Evolutionary conservation across 148 eudicot species (phyloP).

Genomic region (Arctostaphylos glauca): DNA sequence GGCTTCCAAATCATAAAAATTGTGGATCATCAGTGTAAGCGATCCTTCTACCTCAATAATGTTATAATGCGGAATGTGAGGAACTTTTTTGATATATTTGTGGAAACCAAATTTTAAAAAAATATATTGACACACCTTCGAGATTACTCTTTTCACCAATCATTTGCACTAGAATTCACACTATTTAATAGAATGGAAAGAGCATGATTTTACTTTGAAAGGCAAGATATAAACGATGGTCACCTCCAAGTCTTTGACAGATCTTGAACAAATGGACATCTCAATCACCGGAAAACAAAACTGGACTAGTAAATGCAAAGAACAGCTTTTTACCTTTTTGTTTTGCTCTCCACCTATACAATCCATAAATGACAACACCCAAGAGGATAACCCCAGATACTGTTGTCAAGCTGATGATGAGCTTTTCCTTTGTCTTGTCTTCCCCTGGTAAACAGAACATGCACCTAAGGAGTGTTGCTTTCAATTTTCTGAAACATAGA

Average conservation of each 20-base stretch:
- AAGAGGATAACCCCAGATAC: slow-evolving; percentile 8
- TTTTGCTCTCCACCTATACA: slow-evolving; percentile 1
- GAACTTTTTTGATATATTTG: not conserved
- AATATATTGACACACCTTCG: not conserved
- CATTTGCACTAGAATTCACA: not conserved
- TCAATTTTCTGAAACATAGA: not conserved
- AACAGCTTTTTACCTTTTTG: slow-evolving; percentile 7
- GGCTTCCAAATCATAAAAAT: too few species aligned
- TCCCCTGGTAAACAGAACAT: slow-evolving; percentile 6
- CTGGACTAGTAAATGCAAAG: not conserved
- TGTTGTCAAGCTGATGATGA: slow-evolving; percentile 11
- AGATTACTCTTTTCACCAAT: not conserved
- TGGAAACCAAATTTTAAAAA: not conserved
- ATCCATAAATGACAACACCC: not conserved
- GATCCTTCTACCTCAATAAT: too few species aligned
- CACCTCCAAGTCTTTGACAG: not conserved
- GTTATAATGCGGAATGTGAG: not conserved
- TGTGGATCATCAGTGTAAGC: not conserved
- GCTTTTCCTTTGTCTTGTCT: not conserved
- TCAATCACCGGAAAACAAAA: not conserved
- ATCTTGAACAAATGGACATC: not conserved
- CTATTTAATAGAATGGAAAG: not conserved
- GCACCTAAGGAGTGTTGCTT: not conserved
- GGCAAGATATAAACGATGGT: not conserved
- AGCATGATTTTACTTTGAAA: not conserved